These are phyloP conservation scores for Friedmanniomyces simplex DNA, from an alignment of 495 filamentous ascomycete species.

Conservation along the genomic window DNA sequence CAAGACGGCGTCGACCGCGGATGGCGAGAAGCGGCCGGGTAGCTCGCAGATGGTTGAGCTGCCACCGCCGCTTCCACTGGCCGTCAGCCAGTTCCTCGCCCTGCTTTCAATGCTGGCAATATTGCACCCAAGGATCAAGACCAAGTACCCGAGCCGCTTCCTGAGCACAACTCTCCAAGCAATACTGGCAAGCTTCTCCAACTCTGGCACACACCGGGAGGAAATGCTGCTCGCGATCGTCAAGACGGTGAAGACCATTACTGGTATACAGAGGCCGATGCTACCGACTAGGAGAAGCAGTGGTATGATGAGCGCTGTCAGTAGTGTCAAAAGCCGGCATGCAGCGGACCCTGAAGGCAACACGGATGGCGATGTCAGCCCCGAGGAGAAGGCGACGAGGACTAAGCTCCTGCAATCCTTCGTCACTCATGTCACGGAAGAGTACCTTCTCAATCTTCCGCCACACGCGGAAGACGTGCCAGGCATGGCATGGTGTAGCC, in stretches of 20 bases:
- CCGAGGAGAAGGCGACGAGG: constrained; percentile 49
- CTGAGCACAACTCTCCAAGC: constrained; percentile 80
- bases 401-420: constrained; percentile 72
- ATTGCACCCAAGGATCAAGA: constrained; percentile 79
- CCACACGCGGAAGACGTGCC: constrained; percentile 46
- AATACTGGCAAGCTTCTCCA: constrained; percentile 56
- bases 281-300: constrained; percentile 57
- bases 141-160: constrained; percentile 85
- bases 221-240: constrained; percentile 65
- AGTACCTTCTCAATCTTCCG: constrained; percentile 52
- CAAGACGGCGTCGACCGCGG: constrained; percentile 14
- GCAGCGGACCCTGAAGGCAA: constrained; percentile 79
- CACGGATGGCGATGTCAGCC: constrained; percentile 35
- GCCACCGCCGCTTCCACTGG: constrained; percentile 22
- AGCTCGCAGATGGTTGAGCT: constrained; percentile 21
- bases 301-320: constrained; percentile 26
- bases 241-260: constrained; percentile 63
- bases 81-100: constrained; percentile 53
- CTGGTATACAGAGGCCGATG: constrained; percentile 60
- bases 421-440: constrained; percentile 71
- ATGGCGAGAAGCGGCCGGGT: constrained; percentile 5
- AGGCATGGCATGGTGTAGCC: constrained; percentile 65
- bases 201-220: constrained; percentile 34
- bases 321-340: constrained; percentile 6
- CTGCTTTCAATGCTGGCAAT: constrained; percentile 71